Conservation (phyloP, 805 yeast species). For the Candida oleophila region DNA sequence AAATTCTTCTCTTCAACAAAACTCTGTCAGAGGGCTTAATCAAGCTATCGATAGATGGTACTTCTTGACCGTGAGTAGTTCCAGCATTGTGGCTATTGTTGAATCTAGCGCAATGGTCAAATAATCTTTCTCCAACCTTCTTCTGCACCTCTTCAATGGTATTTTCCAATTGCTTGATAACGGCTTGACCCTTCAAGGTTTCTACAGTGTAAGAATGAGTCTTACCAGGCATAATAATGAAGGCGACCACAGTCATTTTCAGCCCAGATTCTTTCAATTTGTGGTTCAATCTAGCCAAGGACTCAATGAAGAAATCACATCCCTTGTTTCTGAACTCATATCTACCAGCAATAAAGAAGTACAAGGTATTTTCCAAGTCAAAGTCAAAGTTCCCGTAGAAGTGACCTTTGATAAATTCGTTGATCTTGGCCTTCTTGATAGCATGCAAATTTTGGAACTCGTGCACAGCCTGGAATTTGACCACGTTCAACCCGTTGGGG, state of each 20-base stretch:
- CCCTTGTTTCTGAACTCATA: conserved; percentile 97
- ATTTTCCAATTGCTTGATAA: conserved; percentile 82
- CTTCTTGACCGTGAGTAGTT: conserved; percentile 52
- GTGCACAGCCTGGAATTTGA: conserved; percentile 95
- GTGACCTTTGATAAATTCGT: conserved; percentile 94
- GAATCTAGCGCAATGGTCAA: conserved; percentile 83
- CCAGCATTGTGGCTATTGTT: conserved; percentile 41
- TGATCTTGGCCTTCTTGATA: conserved; percentile 82
- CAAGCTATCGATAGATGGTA: conserved; percentile 78
- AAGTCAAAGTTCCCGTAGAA: conserved; percentile 96
- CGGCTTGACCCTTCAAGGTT: conserved; percentile 95
- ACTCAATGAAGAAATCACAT: conserved; percentile 90
- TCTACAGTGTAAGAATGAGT: conserved; percentile 94
- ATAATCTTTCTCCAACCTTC: conserved; percentile 79
- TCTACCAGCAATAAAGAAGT: conserved; percentile 95
- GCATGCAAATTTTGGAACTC: conserved; percentile 98
- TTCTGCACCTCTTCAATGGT: conserved; percentile 87
- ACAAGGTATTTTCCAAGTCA: conserved; percentile 88
- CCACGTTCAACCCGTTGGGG: conserved; percentile 94
- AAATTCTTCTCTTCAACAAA: conserved; percentile 83
- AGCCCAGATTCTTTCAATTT: conserved; percentile 78
- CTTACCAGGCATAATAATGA: conserved; percentile 96
- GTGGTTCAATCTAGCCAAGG: conserved; percentile 89
- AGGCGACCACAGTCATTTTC: conserved; percentile 91
- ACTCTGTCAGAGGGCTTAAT: conserved; percentile 87